phyloP scores from a whole-genome alignment of 106 monocot genomes.

The Allium cepa region DNA sequence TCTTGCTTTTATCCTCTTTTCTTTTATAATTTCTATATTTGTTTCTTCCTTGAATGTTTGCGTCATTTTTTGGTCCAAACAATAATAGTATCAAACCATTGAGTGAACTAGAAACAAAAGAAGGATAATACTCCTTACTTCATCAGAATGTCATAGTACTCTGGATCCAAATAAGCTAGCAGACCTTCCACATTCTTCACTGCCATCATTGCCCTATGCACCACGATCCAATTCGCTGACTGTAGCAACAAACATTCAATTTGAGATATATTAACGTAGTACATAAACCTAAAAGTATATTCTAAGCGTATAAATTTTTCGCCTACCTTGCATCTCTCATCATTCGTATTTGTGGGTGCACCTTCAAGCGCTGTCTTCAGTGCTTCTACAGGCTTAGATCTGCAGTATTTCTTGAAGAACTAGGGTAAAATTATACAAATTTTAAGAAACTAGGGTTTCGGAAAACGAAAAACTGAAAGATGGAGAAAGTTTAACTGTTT shows the following conservation, averaged over 20 bases:
- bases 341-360: constrained; percentile 63
- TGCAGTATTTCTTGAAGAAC: neutral
- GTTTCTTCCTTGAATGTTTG: no score
- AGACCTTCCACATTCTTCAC: constrained; percentile 85
- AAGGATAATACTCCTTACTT: constrained; percentile 36
- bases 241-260: constrained; percentile 17
- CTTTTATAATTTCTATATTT: no score
- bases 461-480: no score
- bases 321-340: constrained; percentile 87
- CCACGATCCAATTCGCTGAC: constrained; percentile 95
- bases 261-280: neutral
- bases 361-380: constrained; percentile 80
- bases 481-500: constrained; percentile 49
- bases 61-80: no score
- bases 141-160: constrained; percentile 98
- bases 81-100: no score
- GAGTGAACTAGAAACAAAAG: neutral
- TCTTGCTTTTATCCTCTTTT: no score
- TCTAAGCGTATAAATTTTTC: neutral
- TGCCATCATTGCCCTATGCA: constrained; percentile 92
- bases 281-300: neutral
- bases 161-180: constrained; percentile 72
- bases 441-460: neutral
- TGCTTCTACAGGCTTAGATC: constrained; percentile 87
- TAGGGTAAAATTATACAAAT: no score